A percentile compares a stretch with the other conserved stretches of the same genome.
Conservation (phyloP, 108 stramenopile genomes). For the Epithemia pelagica region DNA sequence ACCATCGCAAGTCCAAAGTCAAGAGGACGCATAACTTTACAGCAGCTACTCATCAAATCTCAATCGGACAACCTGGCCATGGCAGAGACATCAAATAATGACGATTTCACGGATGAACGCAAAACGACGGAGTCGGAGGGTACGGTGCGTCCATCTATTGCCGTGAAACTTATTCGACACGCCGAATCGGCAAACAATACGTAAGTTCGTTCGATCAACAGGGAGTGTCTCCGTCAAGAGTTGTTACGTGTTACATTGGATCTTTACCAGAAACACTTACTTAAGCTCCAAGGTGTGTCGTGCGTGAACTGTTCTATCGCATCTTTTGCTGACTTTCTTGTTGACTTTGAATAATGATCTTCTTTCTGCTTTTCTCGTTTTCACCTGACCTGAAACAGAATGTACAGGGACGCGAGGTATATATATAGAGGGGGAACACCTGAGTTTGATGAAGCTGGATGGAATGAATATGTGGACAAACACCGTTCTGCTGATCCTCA, state of each 20-base stretch:
- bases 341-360: too few relatives aligned
- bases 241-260: constrained; percentile 1
- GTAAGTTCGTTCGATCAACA: constrained; percentile 5
- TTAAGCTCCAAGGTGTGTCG: too few relatives aligned
- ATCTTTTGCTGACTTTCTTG: too few relatives aligned
- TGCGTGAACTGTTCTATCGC: too few relatives aligned
- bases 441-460: constrained; percentile 57
- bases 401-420: constrained; percentile 48
- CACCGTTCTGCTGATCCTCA: constrained; percentile 54
- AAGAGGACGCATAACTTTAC: too few relatives aligned
- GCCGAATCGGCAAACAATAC: constrained; percentile 34
- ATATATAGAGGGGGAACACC: constrained; percentile 46
- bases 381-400: too few relatives aligned
- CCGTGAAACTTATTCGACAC: constrained; percentile 58
- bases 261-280: too few relatives aligned
- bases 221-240: constrained; percentile 20
- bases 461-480: constrained; percentile 52
- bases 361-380: too few relatives aligned
- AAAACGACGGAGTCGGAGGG: constrained; percentile 7
- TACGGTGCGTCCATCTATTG: constrained; percentile 37
- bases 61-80: too few relatives aligned
- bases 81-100: neutral
- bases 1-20: too few relatives aligned
- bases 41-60: too few relatives aligned
- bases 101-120: too few relatives aligned